Percentiles rank a stretch among this genome's conserved stretches.
Conservation (phyloP, 768 basidiomycete genomes). For the Butyriboletus loyo region DNA sequence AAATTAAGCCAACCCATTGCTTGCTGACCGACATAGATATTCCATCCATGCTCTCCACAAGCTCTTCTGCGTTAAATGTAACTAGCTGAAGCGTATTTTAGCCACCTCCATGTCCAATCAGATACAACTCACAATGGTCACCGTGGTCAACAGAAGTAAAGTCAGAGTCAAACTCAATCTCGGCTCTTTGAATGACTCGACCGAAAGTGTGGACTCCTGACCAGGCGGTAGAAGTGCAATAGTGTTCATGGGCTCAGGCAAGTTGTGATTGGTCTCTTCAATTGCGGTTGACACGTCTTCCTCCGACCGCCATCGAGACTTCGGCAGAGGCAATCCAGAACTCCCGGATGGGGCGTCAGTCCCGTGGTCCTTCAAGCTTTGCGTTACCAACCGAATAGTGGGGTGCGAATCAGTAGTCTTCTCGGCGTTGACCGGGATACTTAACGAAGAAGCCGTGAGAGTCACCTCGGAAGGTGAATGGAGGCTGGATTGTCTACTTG, state of each 20-base stretch:
- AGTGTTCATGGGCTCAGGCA: conserved; percentile 12
- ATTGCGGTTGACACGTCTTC: conserved; percentile 9
- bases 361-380: conserved; percentile 3
- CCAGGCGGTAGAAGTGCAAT: conserved; percentile 12
- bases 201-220: conserved; percentile 13
- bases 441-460: conserved; percentile 12
- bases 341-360: neutral
- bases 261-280: neutral
- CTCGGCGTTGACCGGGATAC: conserved; percentile 3
- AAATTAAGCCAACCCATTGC: conserved; percentile 86
- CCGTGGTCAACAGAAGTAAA: conserved; percentile 48
- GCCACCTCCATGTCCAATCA: neutral
- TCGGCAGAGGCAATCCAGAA: conserved; percentile 8
- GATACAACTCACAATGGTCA: conserved; percentile 55
- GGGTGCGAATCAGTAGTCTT: conserved; percentile 9
- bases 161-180: conserved; percentile 59
- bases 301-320: conserved; percentile 11
- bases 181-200: conserved; percentile 43
- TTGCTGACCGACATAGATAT: conserved; percentile 70
- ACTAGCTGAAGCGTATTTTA: conserved; percentile 38
- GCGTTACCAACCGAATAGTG: conserved; percentile 26
- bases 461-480: conserved; percentile 29
- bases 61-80: conserved; percentile 62
- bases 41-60: conserved; percentile 84
- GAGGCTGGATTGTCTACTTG: conserved; percentile 10